Evolutionary conservation across 805 yeast species (phyloP).

Genomic region (Spathaspora boniae): DNA sequence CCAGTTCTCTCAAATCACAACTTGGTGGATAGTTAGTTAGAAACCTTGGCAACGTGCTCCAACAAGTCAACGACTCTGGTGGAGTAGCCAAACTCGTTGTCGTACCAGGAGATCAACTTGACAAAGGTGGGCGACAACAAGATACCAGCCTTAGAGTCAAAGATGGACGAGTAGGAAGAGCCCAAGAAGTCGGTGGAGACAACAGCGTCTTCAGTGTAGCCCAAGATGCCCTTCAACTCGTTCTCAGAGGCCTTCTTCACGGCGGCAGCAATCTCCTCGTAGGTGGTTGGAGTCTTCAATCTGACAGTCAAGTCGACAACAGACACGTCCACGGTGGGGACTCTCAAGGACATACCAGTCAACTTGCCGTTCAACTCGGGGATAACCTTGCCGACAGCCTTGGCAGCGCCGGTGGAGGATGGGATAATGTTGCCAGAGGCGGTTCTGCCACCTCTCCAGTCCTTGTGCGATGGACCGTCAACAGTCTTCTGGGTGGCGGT

Average conservation of each 20-base stretch:
- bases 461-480: constrained; percentile 96
- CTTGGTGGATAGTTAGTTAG: constrained; percentile 8
- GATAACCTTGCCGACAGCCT: constrained; percentile 94
- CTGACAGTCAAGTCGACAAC: constrained; percentile 90
- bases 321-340: constrained; percentile 90
- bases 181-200: constrained; percentile 88
- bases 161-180: constrained; percentile 81
- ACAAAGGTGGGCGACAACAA: constrained; percentile 82
- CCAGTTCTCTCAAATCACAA: no score
- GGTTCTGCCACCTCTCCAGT: constrained; percentile 98
- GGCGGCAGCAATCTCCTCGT: constrained; percentile 78
- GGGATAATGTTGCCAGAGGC: constrained; percentile 95
- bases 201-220: constrained; percentile 90
- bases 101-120: constrained; percentile 93
- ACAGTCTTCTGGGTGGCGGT: constrained; percentile 96
- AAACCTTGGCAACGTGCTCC: constrained; percentile 66
- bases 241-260: constrained; percentile 76
- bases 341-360: constrained; percentile 92
- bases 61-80: constrained; percentile 92
- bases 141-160: constrained; percentile 90
- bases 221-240: constrained; percentile 74
- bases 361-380: constrained; percentile 89
- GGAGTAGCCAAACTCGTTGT: constrained; percentile 94
- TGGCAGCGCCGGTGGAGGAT: constrained; percentile 96
- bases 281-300: constrained; percentile 70